Evolutionary conservation across 2,329 filamentous ascomycete species (phyloP), one percentile per base, ranked within the genome.

Genomic region (Madurella fahalii): DNA sequence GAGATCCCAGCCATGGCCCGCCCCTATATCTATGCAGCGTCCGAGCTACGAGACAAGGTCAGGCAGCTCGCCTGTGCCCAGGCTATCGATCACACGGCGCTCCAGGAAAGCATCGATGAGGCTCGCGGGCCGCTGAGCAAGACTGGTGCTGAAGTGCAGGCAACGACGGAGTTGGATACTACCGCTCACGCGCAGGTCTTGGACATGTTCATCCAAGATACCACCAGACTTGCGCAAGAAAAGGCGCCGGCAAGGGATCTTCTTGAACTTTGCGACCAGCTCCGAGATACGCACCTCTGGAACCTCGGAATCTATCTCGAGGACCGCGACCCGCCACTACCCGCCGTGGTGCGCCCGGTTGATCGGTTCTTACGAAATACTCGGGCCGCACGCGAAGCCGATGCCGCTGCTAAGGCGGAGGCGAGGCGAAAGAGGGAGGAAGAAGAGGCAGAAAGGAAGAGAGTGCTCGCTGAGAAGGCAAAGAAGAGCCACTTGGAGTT

Each of bases 241-340:
- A 71, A 74, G 47, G 73, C 75, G 1, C 69, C 82, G 1, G 74
- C 80, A 8, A 84, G 83, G 62, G 77, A 83, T 13, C 77, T 85
- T 45, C 78, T 89, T n/a, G 71, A 74, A 1, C 77, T 87, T 44
- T 87, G 83, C 69, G 86, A 87, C 66, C 73, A 76, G 15, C 74
- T 89, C 52, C 82, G 86, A 50, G 83, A 89, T 65, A 73, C 79
- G 2, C 78, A 83, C 50, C 77, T 89, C 7, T 87, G 83, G 72
- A 76, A 85, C 53, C 72, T 87, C 1, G 83, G 80, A 45, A 81
- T 89, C 59, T 87, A 87, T 64, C 82, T 90, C 13, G 86, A 90
- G 67, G 86, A 90, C 64, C 81, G 85, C 32, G 79, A 83, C 20
- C 73, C 72, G 59, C 72, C 67, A 52, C 74, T 70, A 59, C 83